These are phyloP conservation scores for Voacanga thouarsii DNA, from an alignment of 257 asterid species.

Conservation along the genomic window DNA sequence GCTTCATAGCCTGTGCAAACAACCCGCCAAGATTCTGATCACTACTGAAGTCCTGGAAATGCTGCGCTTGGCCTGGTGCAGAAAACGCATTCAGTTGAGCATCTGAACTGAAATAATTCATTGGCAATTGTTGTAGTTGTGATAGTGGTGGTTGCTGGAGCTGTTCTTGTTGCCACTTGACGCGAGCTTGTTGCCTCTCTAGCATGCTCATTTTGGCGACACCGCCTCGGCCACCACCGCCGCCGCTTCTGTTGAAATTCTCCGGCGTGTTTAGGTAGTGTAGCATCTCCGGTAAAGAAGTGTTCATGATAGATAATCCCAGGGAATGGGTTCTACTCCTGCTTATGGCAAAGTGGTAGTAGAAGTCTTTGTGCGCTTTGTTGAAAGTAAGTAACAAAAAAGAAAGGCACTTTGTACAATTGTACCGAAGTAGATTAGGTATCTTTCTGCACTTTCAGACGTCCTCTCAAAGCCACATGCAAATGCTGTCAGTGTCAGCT, in stretches of 20 bases:
- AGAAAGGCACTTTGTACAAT: constrained; percentile 13
- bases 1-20: constrained; percentile 41
- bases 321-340: neutral
- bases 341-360: neutral
- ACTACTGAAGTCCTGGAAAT: constrained; percentile 20
- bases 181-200: constrained; percentile 41
- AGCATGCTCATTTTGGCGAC: constrained; percentile 38
- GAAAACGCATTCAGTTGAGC: constrained; percentile 25
- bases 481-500: constrained; percentile 14
- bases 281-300: constrained; percentile 41
- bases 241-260: constrained; percentile 15
- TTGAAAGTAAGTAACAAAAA: constrained; percentile 23
- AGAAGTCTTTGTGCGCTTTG: constrained; percentile 8
- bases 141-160: constrained; percentile 14
- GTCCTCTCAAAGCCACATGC: constrained; percentile 29
- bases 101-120: constrained; percentile 25
- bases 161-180: constrained; percentile 48
- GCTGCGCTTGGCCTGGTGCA: constrained; percentile 18
- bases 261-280: constrained; percentile 28
- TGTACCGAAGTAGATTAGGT: constrained; percentile 27
- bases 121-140: constrained; percentile 10
- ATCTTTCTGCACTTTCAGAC: constrained; percentile 26
- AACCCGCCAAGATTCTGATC: constrained; percentile 47
- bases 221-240: constrained; percentile 6
- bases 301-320: constrained; percentile 28